Base-by-base conservation (phyloP, 306 rosid species). In the Cicer arietinum region DNA sequence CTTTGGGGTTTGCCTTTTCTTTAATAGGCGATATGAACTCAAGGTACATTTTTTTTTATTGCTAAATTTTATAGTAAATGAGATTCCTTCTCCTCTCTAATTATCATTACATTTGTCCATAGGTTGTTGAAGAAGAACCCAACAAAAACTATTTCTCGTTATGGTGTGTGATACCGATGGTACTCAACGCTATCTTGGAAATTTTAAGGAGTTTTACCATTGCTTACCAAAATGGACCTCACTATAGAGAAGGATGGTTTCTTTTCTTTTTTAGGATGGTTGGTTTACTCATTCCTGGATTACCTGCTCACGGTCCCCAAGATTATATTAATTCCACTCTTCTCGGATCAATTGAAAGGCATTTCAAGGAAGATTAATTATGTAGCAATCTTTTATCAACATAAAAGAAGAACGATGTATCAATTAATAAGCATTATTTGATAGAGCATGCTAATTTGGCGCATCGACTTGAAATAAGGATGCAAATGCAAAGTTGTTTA, bases 241-340 rank as follows among this genome's bases (percentile, higher is more conserved):
- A 79, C 4, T 93, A 82, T 16, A 54, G 35, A 78, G 98, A 91
- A 83, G 84, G 91, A 16, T 76, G 65, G 75, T 70, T 91, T 8
- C 76, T 89, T 3, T 85, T 83, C 68, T 5, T 48, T 22, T 18
- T 85, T 45, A 89, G 97, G 77, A 0, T 93, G 35, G 1, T 77
- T 7, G 96, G 97, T 42, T 30, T 90, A 45, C 11, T 85, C 0
- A 42, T 88, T 52, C 97, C 93, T 4, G 97, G 95, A 0, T 2
- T 89, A 22, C 45, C 88, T 45, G 90, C 92, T 13, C 96, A 93
- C 16, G 67, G 76, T 81, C 87, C 92, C 7, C 94, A 88, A 22
- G 97, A 93, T 73, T 90, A 93, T 75, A 88, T 90, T 3, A 93
- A 90, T 65, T 64, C 88, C 35, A 89, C 93, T 41, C 80, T 90